Evolutionary conservation across 2,329 filamentous ascomycete species (phyloP), one percentile per base, ranked within the genome.

Genomic region (Colletotrichum destructivum): DNA sequence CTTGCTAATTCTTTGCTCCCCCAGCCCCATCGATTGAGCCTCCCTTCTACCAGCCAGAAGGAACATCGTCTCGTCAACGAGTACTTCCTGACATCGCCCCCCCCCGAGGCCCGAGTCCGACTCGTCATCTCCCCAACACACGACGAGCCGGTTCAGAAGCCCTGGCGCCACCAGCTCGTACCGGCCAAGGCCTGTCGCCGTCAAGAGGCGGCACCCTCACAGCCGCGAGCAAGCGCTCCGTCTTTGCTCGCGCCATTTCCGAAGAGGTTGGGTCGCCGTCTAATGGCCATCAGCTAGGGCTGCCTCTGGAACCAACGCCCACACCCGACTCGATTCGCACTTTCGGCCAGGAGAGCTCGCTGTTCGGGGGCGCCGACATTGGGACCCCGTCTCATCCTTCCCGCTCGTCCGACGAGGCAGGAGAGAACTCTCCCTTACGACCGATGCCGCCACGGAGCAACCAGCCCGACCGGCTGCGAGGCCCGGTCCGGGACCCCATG

Each of bases 321-420:
- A 66, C 57, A 4, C 62, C 61, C 6, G 73, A 74, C 4, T 71
- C 73, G 13, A 11, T 47, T 2, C 71, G 73, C 11, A 74, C 67
- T 13, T 74, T 74, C 42, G 64, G 68, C 13, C 55, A 72, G 23
- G 73, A 74, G 49, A 74, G 73, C 54, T 71, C 65, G 15, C 42
- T 74, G 7, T 74, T 63, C 15, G 56, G 62, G 18, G 64, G 46
- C 13, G 72, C 72, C 12, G 44, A 35, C 8, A 56, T 74, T 21
- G 51, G 26, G 9, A 56, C 62, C 13, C 55, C 65, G 21, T 56
- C 63, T 6, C 52, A 18, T 49, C 47, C 5, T 15, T n/a, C 6
- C 47, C 40, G 2, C 51, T 56, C 31, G 49, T 52, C 40, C 21
- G 70, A 72, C 51, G 66, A 62, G 18, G 35, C 31, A 2, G 62